Conservation (phyloP, 805 yeast genomes). For the Hemisphaericaspora nanyangensis region DNA sequence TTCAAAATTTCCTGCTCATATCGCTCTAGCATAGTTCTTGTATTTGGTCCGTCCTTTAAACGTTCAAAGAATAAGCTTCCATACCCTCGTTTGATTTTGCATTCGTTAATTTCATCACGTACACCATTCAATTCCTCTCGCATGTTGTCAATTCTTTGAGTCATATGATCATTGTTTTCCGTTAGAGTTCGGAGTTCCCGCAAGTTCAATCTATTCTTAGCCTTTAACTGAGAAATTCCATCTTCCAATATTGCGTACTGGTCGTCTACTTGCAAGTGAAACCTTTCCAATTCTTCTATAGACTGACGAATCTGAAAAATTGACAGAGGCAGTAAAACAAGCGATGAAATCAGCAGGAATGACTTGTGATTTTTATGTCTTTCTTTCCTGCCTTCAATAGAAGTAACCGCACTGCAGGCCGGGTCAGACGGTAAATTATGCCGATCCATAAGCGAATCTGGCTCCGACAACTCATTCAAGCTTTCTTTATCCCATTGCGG, state of each 20-base stretch:
- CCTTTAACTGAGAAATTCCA: constrained; percentile 3
- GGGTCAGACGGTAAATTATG: not conserved
- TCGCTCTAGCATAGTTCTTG: not conserved
- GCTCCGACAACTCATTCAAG: constrained; percentile 8
- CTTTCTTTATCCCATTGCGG: not conserved
- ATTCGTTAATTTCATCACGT: not conserved
- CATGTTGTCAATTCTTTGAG: constrained; percentile 2
- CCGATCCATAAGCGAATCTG: constrained; percentile 11
- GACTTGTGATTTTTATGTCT: not conserved
- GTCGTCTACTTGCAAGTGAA: constrained; percentile 5
- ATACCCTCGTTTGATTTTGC: not conserved
- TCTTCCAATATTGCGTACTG: constrained; percentile 1
- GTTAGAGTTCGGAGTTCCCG: not conserved
- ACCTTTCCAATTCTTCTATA: constrained; percentile 8
- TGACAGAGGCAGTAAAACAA: not conserved
- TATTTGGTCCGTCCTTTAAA: not conserved
- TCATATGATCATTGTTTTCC: constrained; percentile 5
- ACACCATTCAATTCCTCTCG: constrained; percentile 2
- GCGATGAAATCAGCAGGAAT: not conserved
- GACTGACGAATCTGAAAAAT: constrained; percentile 4
- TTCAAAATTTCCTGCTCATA: not conserved
- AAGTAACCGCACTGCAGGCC: not conserved
- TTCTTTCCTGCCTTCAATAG: not conserved
- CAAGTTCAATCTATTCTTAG: constrained; percentile 4
- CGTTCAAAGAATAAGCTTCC: not conserved